Conservation (phyloP, 345 rosid species). For the Corchorus olitorius region DNA sequence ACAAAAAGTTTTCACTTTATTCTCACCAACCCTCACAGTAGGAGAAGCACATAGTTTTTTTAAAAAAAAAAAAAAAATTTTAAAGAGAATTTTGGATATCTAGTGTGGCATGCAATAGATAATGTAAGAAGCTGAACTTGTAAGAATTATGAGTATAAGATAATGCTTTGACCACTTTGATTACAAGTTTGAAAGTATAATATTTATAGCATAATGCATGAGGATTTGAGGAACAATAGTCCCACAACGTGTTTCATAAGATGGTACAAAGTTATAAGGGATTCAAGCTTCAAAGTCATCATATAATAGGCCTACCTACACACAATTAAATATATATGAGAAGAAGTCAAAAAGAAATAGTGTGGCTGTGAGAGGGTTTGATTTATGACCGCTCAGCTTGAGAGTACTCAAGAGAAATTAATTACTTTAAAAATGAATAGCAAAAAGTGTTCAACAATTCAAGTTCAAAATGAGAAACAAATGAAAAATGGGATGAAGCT, state of each 20-base stretch:
- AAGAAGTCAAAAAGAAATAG: constrained; percentile 5
- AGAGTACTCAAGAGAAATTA: not conserved
- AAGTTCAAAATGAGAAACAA: not conserved
- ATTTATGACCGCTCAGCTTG: not conserved
- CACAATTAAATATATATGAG: not conserved
- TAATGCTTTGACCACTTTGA: not conserved
- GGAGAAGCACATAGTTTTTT: no score
- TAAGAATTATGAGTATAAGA: not conserved
- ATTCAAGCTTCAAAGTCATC: not conserved
- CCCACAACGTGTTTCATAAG: not conserved
- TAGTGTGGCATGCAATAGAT: no score
- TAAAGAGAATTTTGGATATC: no score
- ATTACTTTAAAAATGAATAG: not conserved
- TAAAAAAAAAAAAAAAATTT: no score
- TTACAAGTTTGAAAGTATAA: not conserved
- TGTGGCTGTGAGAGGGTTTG: not conserved
- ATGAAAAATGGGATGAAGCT: not conserved
- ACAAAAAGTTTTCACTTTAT: no score
- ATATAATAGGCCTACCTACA: not conserved
- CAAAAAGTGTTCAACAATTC: not conserved
- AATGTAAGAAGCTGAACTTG: not conserved
- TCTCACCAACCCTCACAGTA: no score
- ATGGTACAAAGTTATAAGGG: not conserved
- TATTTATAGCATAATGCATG: no score
- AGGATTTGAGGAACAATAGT: not conserved